Evolutionary conservation across 2,329 filamentous ascomycete species (phyloP).

Genomic region (Boeremia lycopersici): DNA sequence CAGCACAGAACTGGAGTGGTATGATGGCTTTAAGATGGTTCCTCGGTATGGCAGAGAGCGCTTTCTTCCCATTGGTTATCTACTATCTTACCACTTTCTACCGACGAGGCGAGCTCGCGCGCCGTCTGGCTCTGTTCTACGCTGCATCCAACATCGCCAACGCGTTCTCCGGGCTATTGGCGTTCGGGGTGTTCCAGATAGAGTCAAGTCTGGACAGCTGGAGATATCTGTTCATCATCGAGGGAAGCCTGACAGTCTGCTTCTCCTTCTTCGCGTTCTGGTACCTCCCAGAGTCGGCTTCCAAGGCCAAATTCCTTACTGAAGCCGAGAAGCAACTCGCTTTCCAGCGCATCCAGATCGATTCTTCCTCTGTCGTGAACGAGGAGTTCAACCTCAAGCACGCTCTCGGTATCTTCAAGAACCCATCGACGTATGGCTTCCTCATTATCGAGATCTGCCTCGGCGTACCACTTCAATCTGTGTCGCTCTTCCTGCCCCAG

Average conservation of each 20-base stretch:
- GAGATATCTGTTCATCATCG: slow-evolving; percentile 70
- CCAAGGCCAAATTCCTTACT: slow-evolving; percentile 68
- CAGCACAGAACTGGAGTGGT: slow-evolving; percentile 65
- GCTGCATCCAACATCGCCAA: slow-evolving; percentile 76
- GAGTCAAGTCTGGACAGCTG: slow-evolving; percentile 62
- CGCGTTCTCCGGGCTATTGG: slow-evolving; percentile 66
- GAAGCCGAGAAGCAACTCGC: slow-evolving; percentile 71
- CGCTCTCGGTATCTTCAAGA: slow-evolving; percentile 59
- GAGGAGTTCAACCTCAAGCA: slow-evolving; percentile 61
- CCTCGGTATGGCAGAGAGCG: slow-evolving; percentile 68
- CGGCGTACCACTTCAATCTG: slow-evolving; percentile 63
- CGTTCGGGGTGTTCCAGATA: slow-evolving; percentile 65
- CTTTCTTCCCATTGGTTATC: slow-evolving; percentile 73
- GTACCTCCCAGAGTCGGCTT: slow-evolving; percentile 70
- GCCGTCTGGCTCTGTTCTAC: slow-evolving; percentile 75
- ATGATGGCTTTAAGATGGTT: slow-evolving; percentile 73
- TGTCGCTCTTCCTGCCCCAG: slow-evolving; percentile 63
- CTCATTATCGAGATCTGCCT: slow-evolving; percentile 64
- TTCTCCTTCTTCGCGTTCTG: slow-evolving; percentile 69
- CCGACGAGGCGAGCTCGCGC: slow-evolving; percentile 71
- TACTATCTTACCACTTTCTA: slow-evolving; percentile 70
- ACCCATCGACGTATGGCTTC: slow-evolving; percentile 61
- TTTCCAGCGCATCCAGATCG: slow-evolving; percentile 75
- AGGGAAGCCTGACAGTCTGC: slow-evolving; percentile 64
- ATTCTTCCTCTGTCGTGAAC: slow-evolving; percentile 70